phyloP scores from a whole-genome alignment of 768 basidiomycete species.

The Hygrophorus pudorinus region DNA sequence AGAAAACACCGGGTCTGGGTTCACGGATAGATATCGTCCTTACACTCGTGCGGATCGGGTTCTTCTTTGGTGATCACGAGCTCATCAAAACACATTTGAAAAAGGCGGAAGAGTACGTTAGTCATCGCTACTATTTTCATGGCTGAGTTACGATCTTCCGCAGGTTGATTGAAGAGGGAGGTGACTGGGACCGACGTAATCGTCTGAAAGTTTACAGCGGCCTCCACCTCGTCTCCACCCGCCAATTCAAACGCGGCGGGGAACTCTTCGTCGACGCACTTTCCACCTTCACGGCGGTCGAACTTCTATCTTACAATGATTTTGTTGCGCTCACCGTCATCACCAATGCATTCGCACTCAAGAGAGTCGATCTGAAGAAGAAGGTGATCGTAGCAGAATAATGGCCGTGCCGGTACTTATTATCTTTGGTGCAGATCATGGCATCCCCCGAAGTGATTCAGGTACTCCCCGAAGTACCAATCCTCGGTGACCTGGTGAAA shows the following conservation, averaged over 20 bases:
- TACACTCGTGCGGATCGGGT: conserved; percentile 77
- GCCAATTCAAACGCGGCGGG: conserved; percentile 86
- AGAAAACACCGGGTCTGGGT: conserved; percentile 89
- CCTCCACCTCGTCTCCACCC: conserved; percentile 73
- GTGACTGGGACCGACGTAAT: conserved; percentile 97
- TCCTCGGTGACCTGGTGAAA: conserved; percentile 74
- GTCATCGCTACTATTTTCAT: neutral
- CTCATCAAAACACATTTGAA: conserved; percentile 63
- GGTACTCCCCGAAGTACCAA: conserved; percentile 72
- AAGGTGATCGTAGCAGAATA: conserved; percentile 49
- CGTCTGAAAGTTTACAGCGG: conserved; percentile 94
- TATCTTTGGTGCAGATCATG: conserved; percentile 48
- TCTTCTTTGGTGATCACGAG: conserved; percentile 78
- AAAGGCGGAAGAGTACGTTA: conserved; percentile 69
- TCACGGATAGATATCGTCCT: conserved; percentile 90
- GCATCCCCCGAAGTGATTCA: conserved; percentile 80
- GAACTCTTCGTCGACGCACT: conserved; percentile 84
- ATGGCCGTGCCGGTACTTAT: conserved; percentile 4
- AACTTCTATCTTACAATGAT: conserved; percentile 80
- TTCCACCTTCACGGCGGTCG: conserved; percentile 89
- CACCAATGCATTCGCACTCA: conserved; percentile 63
- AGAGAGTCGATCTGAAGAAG: conserved; percentile 83
- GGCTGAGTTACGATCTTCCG: neutral
- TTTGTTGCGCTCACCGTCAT: conserved; percentile 84
- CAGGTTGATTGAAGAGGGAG: conserved; percentile 88